Evolutionary conservation across 352 stramenopile genomes (phyloP).

Genomic region (Globisporangium paroecandrum): DNA sequence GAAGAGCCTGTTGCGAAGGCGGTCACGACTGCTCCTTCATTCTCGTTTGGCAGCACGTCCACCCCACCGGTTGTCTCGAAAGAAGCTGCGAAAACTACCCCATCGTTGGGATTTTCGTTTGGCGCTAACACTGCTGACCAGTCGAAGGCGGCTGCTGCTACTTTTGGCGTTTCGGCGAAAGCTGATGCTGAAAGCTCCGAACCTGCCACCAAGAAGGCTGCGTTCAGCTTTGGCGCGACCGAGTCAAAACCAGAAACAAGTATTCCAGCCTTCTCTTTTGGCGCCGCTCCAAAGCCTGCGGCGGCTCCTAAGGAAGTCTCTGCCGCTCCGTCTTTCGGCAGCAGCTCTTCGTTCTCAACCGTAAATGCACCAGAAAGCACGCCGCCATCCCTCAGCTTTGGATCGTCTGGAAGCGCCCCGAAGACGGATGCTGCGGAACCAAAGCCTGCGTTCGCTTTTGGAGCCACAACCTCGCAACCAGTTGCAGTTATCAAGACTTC

Average conservation of each 20-base stretch:
- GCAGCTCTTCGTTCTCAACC: background rate
- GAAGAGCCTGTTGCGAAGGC: constrained; percentile 9
- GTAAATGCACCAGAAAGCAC: background rate
- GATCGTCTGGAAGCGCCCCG: constrained; percentile 20
- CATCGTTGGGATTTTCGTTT: constrained; percentile 11
- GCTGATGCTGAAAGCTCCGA: constrained; percentile 5
- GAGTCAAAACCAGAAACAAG: constrained; percentile 20
- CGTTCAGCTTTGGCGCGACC: constrained; percentile 21
- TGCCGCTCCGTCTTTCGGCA: background rate
- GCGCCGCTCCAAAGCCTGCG: background rate
- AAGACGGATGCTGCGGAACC: constrained; percentile 18
- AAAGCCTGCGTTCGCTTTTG: constrained; percentile 26
- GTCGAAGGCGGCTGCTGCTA: background rate
- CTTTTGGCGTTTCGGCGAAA: constrained; percentile 1
- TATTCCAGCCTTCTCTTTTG: constrained; percentile 27
- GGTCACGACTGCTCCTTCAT: constrained; percentile 10
- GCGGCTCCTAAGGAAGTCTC: background rate
- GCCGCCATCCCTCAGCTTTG: constrained; percentile 16
- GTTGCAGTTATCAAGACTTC: constrained; percentile 1
- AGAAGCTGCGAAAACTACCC: background rate
- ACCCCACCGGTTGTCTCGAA: background rate
- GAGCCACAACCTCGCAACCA: constrained; percentile 4
- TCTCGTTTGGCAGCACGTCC: constrained; percentile 17
- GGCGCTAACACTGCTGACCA: constrained; percentile 4
- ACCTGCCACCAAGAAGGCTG: constrained; percentile 14